Evolutionary conservation across 208 protist genomes (phyloP).

Genomic region (Wallacemonas sp.): DNA sequence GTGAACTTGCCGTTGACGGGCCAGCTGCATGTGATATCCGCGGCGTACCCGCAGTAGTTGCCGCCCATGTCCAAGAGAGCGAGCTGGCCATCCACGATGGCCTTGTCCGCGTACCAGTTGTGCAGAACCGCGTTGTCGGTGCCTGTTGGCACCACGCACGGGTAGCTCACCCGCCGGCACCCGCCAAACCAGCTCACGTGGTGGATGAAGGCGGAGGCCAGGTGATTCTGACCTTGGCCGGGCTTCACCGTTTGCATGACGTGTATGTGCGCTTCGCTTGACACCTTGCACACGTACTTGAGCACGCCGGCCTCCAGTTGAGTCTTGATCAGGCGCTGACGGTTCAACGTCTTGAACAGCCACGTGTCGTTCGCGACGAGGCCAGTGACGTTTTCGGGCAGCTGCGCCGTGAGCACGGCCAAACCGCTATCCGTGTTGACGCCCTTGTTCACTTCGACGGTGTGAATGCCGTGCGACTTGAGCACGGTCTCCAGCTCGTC

Average conservation of each 20-base stretch:
- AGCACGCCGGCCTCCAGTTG: slow-evolving; percentile 92
- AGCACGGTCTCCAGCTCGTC: slow-evolving; percentile 80
- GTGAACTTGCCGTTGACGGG: slow-evolving; percentile 97
- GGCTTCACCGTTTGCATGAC: slow-evolving; percentile 91
- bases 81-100: slow-evolving; percentile 88
- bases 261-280: slow-evolving; percentile 84
- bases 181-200: slow-evolving; percentile 88
- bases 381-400: slow-evolving; percentile 40
- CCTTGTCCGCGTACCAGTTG: slow-evolving; percentile 83
- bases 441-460: slow-evolving; percentile 77
- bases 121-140: slow-evolving; percentile 86
- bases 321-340: slow-evolving; percentile 89
- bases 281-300: slow-evolving; percentile 84
- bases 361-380: slow-evolving; percentile 26
- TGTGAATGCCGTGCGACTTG: slow-evolving; percentile 35
- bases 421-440: slow-evolving; percentile 85
- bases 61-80: slow-evolving; percentile 96
- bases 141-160: slow-evolving; percentile 94
- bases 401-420: slow-evolving; percentile 46
- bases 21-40: slow-evolving; percentile 97
- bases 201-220: slow-evolving; percentile 92
- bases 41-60: slow-evolving; percentile 95
- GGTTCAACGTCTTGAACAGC: slow-evolving; percentile 59
- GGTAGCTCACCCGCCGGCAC: slow-evolving; percentile 92
- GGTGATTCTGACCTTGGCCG: slow-evolving; percentile 90